Percentiles rank a stretch among this genome's conserved stretches.
Conservation (phyloP, 495 filamentous ascomycete species). For the Daldinia loculata region DNA sequence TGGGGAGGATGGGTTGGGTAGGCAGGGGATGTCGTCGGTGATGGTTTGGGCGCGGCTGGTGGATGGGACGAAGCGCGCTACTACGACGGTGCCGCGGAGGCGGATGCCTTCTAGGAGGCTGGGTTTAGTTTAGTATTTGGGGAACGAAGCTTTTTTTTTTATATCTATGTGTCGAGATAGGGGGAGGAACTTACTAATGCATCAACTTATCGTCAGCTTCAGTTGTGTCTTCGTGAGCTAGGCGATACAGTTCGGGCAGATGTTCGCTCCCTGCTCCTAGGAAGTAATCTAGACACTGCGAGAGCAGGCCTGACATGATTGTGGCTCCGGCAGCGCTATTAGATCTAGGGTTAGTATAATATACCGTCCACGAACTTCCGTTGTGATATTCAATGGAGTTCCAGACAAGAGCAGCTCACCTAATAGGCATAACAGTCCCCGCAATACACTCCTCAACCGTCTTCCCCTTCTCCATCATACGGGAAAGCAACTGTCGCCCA, state of each 20-base stretch:
- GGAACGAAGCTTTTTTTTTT: background rate
- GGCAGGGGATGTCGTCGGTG: slow-evolving; percentile 58
- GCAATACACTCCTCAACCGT: slow-evolving; percentile 69
- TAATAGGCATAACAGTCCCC: slow-evolving; percentile 69
- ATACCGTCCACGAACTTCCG: background rate
- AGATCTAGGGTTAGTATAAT: slow-evolving; percentile 55
- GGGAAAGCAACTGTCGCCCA: slow-evolving; percentile 70
- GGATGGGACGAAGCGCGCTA: slow-evolving; percentile 56
- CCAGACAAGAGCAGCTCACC: slow-evolving; percentile 34
- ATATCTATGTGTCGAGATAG: background rate
- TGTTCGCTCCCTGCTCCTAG: slow-evolving; percentile 63
- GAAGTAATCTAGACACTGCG: slow-evolving; percentile 78
- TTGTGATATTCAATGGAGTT: too few species aligned
- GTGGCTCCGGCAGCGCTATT: slow-evolving; percentile 23
- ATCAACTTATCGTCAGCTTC: slow-evolving; percentile 43
- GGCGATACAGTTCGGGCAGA: slow-evolving; percentile 64
- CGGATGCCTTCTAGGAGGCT: slow-evolving; percentile 67
- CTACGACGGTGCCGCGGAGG: slow-evolving; percentile 66
- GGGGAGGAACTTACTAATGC: slow-evolving; percentile 41
- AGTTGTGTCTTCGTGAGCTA: slow-evolving; percentile 47
- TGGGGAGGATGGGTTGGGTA: slow-evolving; percentile 38
- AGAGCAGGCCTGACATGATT: slow-evolving; percentile 58
- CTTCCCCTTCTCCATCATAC: slow-evolving; percentile 67
- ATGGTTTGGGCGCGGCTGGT: slow-evolving; percentile 55
- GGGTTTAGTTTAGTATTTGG: slow-evolving; percentile 32